phyloP scores from a whole-genome alignment of 1,139 yeast species.

The Zygosaccharomyces pseudobailii region DNA sequence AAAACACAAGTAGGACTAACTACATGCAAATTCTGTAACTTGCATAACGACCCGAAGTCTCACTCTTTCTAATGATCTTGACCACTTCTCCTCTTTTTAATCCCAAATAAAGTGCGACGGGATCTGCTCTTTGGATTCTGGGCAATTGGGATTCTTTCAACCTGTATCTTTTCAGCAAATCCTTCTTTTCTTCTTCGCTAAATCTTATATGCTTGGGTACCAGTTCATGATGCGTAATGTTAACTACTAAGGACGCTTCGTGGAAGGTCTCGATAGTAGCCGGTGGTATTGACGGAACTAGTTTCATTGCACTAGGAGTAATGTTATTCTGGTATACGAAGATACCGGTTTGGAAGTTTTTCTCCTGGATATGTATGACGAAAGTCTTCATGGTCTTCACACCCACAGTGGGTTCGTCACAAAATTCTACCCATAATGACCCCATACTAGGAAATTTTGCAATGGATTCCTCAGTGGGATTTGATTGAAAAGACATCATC shows the following conservation, averaged over 20 bases:
- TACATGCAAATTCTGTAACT: conserved; percentile 95
- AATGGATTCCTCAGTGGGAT: conserved; percentile 77
- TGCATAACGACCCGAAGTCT: conserved; percentile 97
- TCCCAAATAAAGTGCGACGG: conserved; percentile 94
- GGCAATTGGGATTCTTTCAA: conserved; percentile 96
- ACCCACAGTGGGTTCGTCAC: conserved; percentile 93
- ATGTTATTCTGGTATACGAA: conserved; percentile 85
- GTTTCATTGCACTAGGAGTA: conserved; percentile 94
- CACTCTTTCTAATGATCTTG: conserved; percentile 91
- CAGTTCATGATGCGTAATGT: conserved; percentile 94
- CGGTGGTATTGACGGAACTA: conserved; percentile 97
- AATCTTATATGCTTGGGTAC: conserved; percentile 92
- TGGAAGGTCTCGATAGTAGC: conserved; percentile 94
- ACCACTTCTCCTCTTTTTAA: conserved; percentile 96
- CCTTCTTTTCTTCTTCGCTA: conserved; percentile 78
- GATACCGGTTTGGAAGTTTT: conserved; percentile 87
- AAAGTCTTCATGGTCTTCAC: conserved; percentile 97
- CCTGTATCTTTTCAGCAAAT: conserved; percentile 82
- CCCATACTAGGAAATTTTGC: conserved; percentile 88
- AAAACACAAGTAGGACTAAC: conserved; percentile 10
- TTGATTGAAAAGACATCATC: conserved; percentile 92
- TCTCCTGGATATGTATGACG: conserved; percentile 89
- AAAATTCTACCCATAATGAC: conserved; percentile 93
- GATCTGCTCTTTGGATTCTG: conserved; percentile 94
- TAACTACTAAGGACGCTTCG: conserved; percentile 88